These are phyloP conservation scores for Phalaenopsis hybrid DNA, from an alignment of 116 monocot species.

Conservation along the genomic window DNA sequence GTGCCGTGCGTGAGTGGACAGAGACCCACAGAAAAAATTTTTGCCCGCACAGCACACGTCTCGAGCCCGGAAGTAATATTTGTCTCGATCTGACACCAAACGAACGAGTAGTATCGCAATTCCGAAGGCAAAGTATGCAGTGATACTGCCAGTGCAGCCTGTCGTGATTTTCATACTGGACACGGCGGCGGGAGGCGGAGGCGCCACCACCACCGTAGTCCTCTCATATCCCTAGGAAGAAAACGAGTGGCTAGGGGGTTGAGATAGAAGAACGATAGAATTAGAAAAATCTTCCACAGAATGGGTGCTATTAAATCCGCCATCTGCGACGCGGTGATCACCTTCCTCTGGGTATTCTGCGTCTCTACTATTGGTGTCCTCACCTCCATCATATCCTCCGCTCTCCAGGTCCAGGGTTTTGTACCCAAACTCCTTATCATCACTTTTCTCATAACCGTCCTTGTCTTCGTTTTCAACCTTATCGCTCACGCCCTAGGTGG, in stretches of 20 bases:
- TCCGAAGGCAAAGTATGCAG: too few species aligned
- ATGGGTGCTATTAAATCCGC: constrained; percentile 35
- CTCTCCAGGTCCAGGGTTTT: constrained; percentile 16
- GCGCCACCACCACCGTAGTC: not conserved
- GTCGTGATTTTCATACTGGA: not conserved
- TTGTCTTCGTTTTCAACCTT: constrained; percentile 31
- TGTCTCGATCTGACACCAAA: too few species aligned
- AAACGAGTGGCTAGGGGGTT: not conserved
- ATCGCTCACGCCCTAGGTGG: constrained; percentile 38
- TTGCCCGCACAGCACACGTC: too few species aligned
- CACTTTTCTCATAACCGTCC: constrained; percentile 27
- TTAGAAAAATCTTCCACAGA: not conserved
- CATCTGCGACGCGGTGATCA: constrained; percentile 35
- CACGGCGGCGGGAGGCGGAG: not conserved
- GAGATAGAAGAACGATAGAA: not conserved
- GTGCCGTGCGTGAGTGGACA: too few species aligned
- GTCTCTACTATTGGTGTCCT: constrained; percentile 34
- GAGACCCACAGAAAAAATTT: too few species aligned
- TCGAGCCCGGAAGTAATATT: too few species aligned
- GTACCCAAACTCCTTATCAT: constrained; percentile 25
- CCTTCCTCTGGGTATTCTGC: constrained; percentile 49
- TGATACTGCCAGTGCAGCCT: not conserved
- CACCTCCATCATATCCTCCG: constrained; percentile 23
- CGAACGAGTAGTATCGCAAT: too few species aligned
- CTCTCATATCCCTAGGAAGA: not conserved